A percentile compares a stretch with the other conserved stretches of the same genome.
Evolutionary conservation across 23 red algal genomes (phyloP).

Genomic region (Chondrus crispus): DNA sequence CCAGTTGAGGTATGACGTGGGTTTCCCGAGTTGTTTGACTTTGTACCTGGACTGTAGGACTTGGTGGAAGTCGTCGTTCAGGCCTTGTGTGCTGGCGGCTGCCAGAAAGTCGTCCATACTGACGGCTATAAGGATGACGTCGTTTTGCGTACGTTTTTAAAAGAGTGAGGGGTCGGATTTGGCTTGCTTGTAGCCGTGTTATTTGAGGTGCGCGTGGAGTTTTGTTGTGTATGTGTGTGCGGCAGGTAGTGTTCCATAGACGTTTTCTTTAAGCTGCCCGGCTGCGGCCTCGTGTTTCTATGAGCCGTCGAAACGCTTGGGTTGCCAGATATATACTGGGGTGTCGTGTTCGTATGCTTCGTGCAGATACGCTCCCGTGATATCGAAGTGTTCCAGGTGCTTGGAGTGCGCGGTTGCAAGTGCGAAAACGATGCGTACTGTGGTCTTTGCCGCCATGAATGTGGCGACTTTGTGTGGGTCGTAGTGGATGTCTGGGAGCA

Average conservation of each 20-base stretch:
- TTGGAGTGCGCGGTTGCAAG: neutral
- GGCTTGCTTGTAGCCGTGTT: neutral
- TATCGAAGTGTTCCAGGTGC: slow-evolving; percentile 13
- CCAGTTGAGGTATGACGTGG: too few species aligned
- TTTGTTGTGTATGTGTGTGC: neutral
- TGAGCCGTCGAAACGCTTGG: neutral
- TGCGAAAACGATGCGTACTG: neutral
- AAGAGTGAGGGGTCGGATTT: slow-evolving; percentile 1
- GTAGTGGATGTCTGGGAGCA: neutral
- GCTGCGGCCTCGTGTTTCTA: neutral
- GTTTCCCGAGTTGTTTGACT: too few species aligned
- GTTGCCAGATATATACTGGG: neutral
- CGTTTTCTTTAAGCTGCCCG: neutral
- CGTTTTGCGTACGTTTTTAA: too few species aligned
- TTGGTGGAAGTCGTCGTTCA: too few species aligned
- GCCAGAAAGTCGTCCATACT: too few species aligned
- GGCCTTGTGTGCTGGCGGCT: too few species aligned
- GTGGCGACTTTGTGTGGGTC: slow-evolving; percentile 8
- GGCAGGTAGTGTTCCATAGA: neutral
- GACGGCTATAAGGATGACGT: too few species aligned
- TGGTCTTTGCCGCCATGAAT: neutral
- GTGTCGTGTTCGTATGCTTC: neutral
- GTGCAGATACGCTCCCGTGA: neutral
- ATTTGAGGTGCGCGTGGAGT: neutral
- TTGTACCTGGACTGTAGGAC: too few species aligned